Conservation (phyloP, 1,284 basidiomycete species). For the Boletellus deceptivus region DNA sequence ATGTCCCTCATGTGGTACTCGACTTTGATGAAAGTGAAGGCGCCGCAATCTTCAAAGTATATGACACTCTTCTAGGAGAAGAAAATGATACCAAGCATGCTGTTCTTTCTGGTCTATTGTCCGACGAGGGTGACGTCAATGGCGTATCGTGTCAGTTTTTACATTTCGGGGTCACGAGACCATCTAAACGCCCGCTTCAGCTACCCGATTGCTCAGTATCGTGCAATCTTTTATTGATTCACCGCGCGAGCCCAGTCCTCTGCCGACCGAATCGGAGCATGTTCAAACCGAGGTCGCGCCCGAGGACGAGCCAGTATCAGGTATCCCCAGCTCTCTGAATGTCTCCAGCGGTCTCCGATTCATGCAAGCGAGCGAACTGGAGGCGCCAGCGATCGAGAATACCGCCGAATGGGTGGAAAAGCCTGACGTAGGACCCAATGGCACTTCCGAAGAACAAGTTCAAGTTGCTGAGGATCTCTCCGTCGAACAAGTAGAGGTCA, state of each 20-base stretch:
- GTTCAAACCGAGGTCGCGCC: constrained; percentile 9
- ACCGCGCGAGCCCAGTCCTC: constrained; percentile 36
- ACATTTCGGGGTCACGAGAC: background rate
- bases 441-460: constrained; percentile 26
- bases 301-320: constrained; percentile 29
- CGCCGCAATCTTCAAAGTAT: constrained; percentile 50
- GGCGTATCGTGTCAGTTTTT: constrained; percentile 55
- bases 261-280: constrained; percentile 32
- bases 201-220: constrained; percentile 57
- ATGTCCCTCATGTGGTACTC: constrained; percentile 43
- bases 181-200: constrained; percentile 35
- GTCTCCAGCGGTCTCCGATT: constrained; percentile 64
- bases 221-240: constrained; percentile 51
- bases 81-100: constrained; percentile 48
- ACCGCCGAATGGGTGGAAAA: constrained; percentile 52
- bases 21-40: constrained; percentile 52
- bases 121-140: constrained; percentile 54
- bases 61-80: constrained; percentile 53
- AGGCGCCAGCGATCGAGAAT: constrained; percentile 47
- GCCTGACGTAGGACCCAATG: constrained; percentile 30
- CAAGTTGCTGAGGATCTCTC: constrained; percentile 32
- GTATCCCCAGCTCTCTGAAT: constrained; percentile 34
- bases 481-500: constrained; percentile 26
- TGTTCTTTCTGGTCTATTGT: constrained; percentile 53
- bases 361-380: constrained; percentile 76